Evolutionary conservation across 208 protist genomes (phyloP), one percentile per base, ranked within the genome.

Genomic region (Phytomonas sp.): DNA sequence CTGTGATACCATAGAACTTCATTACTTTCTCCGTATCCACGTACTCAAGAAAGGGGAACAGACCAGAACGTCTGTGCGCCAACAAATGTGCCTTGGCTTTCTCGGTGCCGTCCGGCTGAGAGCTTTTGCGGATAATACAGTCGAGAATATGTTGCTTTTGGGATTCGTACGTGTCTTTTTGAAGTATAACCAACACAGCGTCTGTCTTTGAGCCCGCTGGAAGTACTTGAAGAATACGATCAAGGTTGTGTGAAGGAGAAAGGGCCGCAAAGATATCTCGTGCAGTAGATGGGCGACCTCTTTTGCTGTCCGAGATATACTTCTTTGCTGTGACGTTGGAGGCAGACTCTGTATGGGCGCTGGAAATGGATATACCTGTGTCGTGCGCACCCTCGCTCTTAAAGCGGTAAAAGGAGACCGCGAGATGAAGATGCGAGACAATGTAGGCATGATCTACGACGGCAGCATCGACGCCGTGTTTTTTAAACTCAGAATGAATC

Each of bases 361-460:
- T 40, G 8, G 56, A 5, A n/a, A 36, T 28, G 37, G 29, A 33
- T 9, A 60, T 7, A 0, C 36, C 0, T 1, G 15, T 1, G 15
- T 46, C 40, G 40, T 46, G 40, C 40, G 40, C 40, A 46, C 13
- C 11, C 40, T 46, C 40, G 53, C 60, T 67, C 61, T 77, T 68
- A 11, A 79, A 60, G 33, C 89, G 89, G 40, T 89, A 77, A 68
- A 91, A 68, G 13, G 86, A 84, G 23, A 80, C 83, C 17, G 79
- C 75, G 20, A 95, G 81, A 33, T 95, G 89, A 15, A 88, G 73
- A 4, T 71, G 73, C 0, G 89, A 95, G n/a, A 92, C 13, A 33
- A 92, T 67, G 61, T 80, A 89, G 36, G 74, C 77, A 29, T 85
- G 80, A 66, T 94, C 85, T 23, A 94, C 76, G 4, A 92, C 85